Conservation (phyloP, 345 rosid species). For the Lepidium aucheri region DNA sequence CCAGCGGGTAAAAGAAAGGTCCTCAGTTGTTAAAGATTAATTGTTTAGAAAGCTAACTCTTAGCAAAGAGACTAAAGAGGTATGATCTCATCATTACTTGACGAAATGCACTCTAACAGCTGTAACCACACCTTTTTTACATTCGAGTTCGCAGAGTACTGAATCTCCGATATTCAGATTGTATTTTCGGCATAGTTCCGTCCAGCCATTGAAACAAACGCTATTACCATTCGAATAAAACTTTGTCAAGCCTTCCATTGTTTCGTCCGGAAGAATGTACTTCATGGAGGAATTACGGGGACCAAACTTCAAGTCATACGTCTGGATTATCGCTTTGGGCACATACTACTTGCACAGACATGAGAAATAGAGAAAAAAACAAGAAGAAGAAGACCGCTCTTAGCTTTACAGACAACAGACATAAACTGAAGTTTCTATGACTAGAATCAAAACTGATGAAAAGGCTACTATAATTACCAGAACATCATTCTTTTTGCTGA, state of each 20-base stretch:
- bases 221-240: neutral
- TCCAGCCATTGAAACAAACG: conserved; percentile 15
- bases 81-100: neutral
- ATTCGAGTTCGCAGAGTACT: conserved; percentile 17
- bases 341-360: conserved; percentile 12
- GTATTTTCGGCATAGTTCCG: neutral
- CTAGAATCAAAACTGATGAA: neutral
- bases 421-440: neutral
- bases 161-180: conserved; percentile 2
- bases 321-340: neutral
- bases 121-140: neutral
- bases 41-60: neutral
- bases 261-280: neutral
- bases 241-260: neutral
- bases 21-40: neutral
- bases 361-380: neutral
- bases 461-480: neutral
- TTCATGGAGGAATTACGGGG: neutral
- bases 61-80: neutral
- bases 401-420: neutral
- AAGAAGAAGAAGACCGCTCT: neutral
- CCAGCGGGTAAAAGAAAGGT: no score
- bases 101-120: conserved; percentile 8
- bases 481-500: neutral
- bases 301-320: conserved; percentile 17